These are phyloP conservation scores for Keithomyces neogunnii DNA, from an alignment of 2,329 filamentous ascomycete genomes.

Conservation along the genomic window DNA sequence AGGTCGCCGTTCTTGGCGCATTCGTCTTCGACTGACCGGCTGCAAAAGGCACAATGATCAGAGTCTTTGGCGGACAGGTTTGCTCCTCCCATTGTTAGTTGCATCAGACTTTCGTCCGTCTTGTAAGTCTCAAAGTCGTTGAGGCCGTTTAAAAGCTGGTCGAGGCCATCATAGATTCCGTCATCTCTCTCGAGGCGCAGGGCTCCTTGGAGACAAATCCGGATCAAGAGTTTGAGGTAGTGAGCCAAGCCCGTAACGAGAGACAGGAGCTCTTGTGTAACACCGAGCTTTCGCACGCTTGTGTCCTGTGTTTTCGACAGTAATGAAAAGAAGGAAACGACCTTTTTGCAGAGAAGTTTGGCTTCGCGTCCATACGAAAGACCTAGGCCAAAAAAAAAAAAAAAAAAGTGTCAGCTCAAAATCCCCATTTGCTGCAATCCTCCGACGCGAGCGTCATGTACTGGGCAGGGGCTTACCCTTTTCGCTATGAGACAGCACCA, in stretches of 20 bases:
- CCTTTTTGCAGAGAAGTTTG: conserved; percentile 99
- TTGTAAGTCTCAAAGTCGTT: conserved; percentile 73
- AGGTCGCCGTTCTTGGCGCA: conserved; percentile 68
- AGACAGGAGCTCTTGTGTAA: conserved; percentile 96
- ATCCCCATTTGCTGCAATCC: neutral
- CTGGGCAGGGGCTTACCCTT: conserved; percentile 52
- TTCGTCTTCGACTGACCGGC: conserved; percentile 88
- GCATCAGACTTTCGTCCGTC: conserved; percentile 59
- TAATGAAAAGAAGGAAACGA: conserved; percentile 93
- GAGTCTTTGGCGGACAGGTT: conserved; percentile 66
- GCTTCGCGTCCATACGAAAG: conserved; percentile 89
- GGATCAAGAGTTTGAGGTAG: conserved; percentile 93
- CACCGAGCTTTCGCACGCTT: conserved; percentile 81
- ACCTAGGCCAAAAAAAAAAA: conserved; percentile 35
- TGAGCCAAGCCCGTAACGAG: conserved; percentile 93
- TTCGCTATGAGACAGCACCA: conserved; percentile 59
- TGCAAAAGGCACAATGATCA: conserved; percentile 76
- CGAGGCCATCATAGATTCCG: conserved; percentile 63
- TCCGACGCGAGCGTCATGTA: neutral
- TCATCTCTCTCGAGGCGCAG: conserved; percentile 85
- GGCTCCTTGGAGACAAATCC: conserved; percentile 91
- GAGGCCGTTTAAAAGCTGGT: conserved; percentile 76
- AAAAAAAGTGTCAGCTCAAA: neutral
- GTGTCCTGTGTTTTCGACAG: conserved; percentile 92
- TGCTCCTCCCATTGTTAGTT: conserved; percentile 56